Percentiles rank a stretch among this genome's conserved stretches.
phyloP scores from a whole-genome alignment of 2,329 filamentous ascomycete species.

The Fusarium newnesense region DNA sequence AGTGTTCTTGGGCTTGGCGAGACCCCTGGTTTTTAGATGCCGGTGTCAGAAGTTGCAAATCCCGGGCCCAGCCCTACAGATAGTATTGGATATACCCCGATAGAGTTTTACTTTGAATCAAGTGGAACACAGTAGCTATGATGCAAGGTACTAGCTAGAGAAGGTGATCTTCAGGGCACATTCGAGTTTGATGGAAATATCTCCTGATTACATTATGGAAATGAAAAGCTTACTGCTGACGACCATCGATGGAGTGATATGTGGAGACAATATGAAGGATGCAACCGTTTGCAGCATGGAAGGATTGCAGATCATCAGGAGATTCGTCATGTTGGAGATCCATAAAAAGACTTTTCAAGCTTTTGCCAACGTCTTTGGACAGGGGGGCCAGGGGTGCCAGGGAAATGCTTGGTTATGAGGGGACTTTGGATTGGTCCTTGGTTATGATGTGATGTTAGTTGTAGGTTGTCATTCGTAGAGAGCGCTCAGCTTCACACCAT shows the following conservation, averaged over 20 bases:
- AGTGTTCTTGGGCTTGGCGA: not conserved
- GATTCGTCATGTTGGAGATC: not conserved
- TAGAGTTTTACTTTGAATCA: not conserved
- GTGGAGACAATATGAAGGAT: not conserved
- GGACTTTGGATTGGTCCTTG: not conserved
- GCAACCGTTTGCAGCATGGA: not conserved
- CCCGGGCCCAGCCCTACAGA: not conserved
- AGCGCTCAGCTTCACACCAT: not conserved
- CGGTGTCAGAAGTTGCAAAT: not conserved
- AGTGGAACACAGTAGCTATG: not conserved
- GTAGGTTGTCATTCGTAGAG: not conserved
- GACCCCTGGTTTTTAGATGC: not conserved
- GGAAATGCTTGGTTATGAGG: not conserved
- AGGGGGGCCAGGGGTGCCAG: not conserved
- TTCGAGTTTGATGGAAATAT: not conserved
- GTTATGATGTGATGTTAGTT: not conserved
- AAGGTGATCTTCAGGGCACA: not conserved
- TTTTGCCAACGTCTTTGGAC: not conserved
- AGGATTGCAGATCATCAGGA: not conserved
- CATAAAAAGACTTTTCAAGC: not conserved
- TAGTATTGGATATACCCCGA: not conserved
- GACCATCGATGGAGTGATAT: not conserved
- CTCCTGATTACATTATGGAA: not conserved
- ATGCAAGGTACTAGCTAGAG: not conserved
- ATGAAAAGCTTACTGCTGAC: not conserved